A percentile compares a stretch with the other conserved stretches of the same genome.
Conservation (phyloP, 2,329 filamentous ascomycete species). For the Stylonectria norvegica region DNA sequence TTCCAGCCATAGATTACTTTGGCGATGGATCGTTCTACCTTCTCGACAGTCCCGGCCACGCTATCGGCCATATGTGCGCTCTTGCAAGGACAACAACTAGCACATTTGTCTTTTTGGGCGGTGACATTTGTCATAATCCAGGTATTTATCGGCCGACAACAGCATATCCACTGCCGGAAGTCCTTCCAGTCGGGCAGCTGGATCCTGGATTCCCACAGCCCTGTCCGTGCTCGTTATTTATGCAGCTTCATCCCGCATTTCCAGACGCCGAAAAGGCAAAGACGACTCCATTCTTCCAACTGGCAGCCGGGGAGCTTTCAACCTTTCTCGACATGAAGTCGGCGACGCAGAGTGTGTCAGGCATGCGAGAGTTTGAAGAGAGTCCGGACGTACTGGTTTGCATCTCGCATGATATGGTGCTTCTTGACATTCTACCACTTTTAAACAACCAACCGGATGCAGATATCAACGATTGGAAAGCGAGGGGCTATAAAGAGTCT, state of each 20-base stretch:
- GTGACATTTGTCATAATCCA: not conserved
- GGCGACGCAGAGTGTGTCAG: not conserved
- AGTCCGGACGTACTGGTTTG: not conserved
- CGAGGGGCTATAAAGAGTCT: not conserved
- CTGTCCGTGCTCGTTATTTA: not conserved
- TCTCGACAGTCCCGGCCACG: slow-evolving; percentile 18
- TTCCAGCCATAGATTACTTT: slow-evolving; percentile 21
- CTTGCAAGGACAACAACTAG: not conserved
- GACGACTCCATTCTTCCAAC: not conserved
- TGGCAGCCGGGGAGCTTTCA: not conserved
- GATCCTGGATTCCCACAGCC: not conserved
- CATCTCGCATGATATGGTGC: not conserved
- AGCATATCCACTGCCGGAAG: not conserved
- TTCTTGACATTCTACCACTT: not conserved
- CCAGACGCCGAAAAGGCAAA: not conserved
- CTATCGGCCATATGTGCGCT: not conserved
- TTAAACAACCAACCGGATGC: not conserved
- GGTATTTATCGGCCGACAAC: not conserved
- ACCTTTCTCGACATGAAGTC: not conserved
- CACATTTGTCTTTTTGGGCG: not conserved
- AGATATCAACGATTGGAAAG: not conserved
- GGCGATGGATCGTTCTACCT: slow-evolving; percentile 24
- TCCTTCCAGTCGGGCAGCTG: not conserved
- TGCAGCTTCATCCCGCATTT: not conserved
- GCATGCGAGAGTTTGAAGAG: not conserved